Base-by-base conservation (phyloP, 1,284 basidiomycete species). In the Crocinoboletus sp. region DNA sequence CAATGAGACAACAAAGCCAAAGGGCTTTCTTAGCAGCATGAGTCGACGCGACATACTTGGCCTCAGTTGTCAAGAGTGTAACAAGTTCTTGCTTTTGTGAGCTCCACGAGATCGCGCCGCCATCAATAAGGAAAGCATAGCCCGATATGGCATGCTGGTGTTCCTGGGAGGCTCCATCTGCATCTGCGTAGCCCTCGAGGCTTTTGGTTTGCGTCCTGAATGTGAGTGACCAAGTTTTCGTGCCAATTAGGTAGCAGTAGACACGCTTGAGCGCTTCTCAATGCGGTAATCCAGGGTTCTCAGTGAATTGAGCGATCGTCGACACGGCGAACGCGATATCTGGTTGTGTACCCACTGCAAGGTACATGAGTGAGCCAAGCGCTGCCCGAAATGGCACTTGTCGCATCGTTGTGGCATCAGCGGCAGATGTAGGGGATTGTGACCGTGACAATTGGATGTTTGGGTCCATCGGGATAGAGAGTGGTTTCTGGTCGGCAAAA, bases 281-380 rank as follows among this genome's bases (percentile, higher is more conserved):
- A 3, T 30, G 15, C 2, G 29, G 0, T 17, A 12, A 0, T 0
- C 30, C 16, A 4, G 30, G 10, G 23, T 37, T 49, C 0, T 29
- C 10, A 0, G 10, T 28, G 12, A 41, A 48, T 12, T 38, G 30
- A 0, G 16, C 8, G 0, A 45, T 10, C 0, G 7, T n/a, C 0
- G 7, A 25, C 0, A 25, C 11, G 0, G 17, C 24, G 4, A 46
- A 49, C 0, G 22, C 13, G 2, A 46, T 35, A 11, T 49, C 29
- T 0, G 36, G 44, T 0, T 4, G 6, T 0, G 32, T 42, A 4
- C 36, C 33, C 4, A 17, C 1, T 0, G 25, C 31, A 0, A 38
- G 20, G 16, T 49, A 29, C 5, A 49, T 49, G 0, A 49, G 17
- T 1, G 34, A 47, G 1, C 47, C 15, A 5, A 43, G 19, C 1